A percentile compares a stretch with the other conserved stretches of the same genome.
Conservation (phyloP, 495 filamentous ascomycete species). For the Barbatosphaeria neglecta region DNA sequence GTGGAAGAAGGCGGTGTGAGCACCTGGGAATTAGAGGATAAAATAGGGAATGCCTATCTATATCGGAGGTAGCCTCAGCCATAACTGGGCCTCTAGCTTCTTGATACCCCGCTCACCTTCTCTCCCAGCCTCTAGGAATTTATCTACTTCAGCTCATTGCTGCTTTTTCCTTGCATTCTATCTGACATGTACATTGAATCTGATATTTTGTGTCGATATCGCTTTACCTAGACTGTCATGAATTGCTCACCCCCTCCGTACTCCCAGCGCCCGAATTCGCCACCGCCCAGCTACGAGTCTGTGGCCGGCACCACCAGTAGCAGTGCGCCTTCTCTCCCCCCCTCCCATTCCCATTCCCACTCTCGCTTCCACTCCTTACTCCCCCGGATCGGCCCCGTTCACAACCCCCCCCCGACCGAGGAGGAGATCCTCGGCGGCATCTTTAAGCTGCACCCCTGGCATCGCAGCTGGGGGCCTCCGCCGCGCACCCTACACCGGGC, state of each 20-base stretch:
- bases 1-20: constrained; percentile 5
- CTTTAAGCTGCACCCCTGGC: not conserved
- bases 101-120: too few species aligned
- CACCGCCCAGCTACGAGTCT: not conserved
- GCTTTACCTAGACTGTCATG: not conserved
- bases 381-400: not conserved
- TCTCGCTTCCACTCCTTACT: not conserved
- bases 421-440: not conserved
- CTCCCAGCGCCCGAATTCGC: not conserved
- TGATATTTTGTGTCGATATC: not conserved
- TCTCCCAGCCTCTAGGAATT: too few species aligned
- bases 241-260: not conserved
- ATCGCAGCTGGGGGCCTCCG: not conserved
- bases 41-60: too few species aligned
- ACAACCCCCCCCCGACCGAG: not conserved
- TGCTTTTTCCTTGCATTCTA: too few species aligned
- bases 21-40: not conserved
- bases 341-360: too few species aligned
- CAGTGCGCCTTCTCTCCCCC: too few species aligned
- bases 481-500: not conserved
- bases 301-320: not conserved
- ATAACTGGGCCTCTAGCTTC: too few species aligned
- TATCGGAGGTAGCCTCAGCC: too few species aligned
- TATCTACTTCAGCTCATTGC: not conserved
- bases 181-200: too few species aligned